Base-by-base conservation (phyloP, 768 basidiomycete species). In the Heimioporus sp. region DNA sequence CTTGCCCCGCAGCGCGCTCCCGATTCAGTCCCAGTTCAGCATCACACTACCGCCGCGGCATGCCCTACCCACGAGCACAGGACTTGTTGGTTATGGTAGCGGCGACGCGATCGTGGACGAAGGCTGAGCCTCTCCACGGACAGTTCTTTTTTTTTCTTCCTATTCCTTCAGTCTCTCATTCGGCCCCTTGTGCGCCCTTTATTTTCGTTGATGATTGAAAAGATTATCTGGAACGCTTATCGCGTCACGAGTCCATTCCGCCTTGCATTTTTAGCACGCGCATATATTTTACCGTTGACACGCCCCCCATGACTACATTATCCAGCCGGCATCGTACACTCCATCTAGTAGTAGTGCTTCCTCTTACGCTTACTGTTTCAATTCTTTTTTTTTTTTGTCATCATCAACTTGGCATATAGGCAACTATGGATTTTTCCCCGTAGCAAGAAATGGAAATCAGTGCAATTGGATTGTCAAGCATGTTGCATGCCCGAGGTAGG, bases 1-100 rank as follows among this genome's bases (percentile, higher is more conserved):
- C 47, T 65, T 67, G 38, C 76, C 83, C 15, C 80, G 78, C 43
- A 85, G 81, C 58, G 82, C 83, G 24, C 71, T 76, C 50, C 76
- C 79, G 19, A 73, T 73, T 34, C 80, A 77, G 54, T 70, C 73
- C 34, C 63, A 64, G 10, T 82, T 81, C 57, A 74, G 70, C 51
- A 55, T 79, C 35, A 68, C 76, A 9, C 62, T 61, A n/a, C 59
- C 67, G 43, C 54, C 64, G 36, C 65, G 67, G 43, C 45, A 55
- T 13, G 44, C 13, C 32, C 28, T 42, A 20, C 43, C 53, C 16
- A 13, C 37, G 4, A 52, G 42, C 30, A 28, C 47, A 39, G 43
- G 53, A 30, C 12, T 51, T 16, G 15, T 52, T 46, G 44, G 46
- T 19, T 55, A 63, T 41, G 24, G 24, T 20, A 66, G 46, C 40